Base-by-base conservation (phyloP, 2,329 filamentous ascomycete species). In the Corynespora cassiicola region DNA sequence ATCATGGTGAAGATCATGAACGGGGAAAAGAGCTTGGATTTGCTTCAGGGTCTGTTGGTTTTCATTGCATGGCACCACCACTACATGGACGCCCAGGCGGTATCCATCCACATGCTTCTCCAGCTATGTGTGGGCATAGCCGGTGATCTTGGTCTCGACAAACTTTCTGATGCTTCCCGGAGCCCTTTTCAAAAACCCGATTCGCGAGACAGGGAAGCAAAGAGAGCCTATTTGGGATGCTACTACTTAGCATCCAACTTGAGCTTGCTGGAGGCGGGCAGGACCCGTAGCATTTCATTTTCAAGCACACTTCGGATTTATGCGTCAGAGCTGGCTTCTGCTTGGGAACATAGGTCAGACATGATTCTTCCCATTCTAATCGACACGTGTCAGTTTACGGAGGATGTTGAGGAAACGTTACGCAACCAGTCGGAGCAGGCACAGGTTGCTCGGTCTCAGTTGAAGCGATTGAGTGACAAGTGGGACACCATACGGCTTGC, bases 1-100 rank as follows among this genome's bases (percentile, higher is more conserved):
- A 44, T 54, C 34, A 66, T 62, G 50, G 55, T 63, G 15, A 64
- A 58, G 37, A 54, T 65, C 12, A 63, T 67, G 60, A 63, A 59
- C 16, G 64, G 64, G 3, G 61, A 65, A 32, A 67, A 64, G 43
- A 65, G 54, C 22, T 24, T 66, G 17, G 63, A 67, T 40, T 30
- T 67, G 19, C 39, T 67, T 16, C 61, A 66, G 25, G 59, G 52
- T 3, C 39, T 67, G 17, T 39, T 67, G 10, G 53, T 66, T 9
- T 67, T 66, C 31, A 61, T 66, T 33, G 64, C 64, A 4, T 67
- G 64, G 64, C 63, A 67, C 23, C 63, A 67, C 20, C 63, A 63
- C 31, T 67, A 66, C 26, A 66, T 65, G 61, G 61, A 67, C 30
- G 36, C 55, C 17, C 55, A 66, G 20, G 59, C 61, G 6, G 52